Evolutionary conservation across 345 rosid genomes (phyloP).

Genomic region (Pistacia vera): DNA sequence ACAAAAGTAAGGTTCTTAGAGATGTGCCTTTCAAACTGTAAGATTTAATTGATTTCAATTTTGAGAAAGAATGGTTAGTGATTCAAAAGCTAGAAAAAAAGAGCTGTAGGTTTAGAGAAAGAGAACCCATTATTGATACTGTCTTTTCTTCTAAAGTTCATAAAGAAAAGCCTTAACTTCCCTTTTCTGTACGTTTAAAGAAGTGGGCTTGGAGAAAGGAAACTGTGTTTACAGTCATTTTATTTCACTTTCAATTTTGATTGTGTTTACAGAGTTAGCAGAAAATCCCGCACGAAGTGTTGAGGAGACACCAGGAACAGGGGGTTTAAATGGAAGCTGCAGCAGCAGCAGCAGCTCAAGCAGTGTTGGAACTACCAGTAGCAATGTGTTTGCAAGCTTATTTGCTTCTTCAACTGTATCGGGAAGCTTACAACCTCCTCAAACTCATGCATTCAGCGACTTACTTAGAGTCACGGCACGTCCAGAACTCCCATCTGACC

Average conservation of each 20-base stretch:
- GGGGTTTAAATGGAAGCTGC: constrained; percentile 52
- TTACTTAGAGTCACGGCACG: constrained; percentile 48
- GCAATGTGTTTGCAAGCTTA: constrained; percentile 61
- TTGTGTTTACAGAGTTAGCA: constrained; percentile 46
- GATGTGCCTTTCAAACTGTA: constrained; percentile 3
- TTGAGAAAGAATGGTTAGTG: constrained; percentile 22
- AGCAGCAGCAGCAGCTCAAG: constrained; percentile 52
- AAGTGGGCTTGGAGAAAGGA: constrained; percentile 10
- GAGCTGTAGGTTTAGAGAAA: constrained; percentile 32
- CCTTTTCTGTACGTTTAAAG: neutral
- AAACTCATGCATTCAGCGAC: constrained; percentile 44
- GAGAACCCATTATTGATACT: constrained; percentile 32
- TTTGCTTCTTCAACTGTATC: constrained; percentile 77
- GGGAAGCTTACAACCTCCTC: constrained; percentile 56
- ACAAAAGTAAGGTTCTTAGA: neutral
- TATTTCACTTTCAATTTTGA: neutral
- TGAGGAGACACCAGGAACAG: constrained; percentile 45
- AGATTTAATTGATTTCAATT: constrained; percentile 26
- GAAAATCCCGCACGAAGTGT: constrained; percentile 43
- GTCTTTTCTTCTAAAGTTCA: constrained; percentile 31
- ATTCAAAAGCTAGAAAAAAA: constrained; percentile 34
- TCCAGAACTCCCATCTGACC: constrained; percentile 36
- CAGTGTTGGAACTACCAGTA: constrained; percentile 55
- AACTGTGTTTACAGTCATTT: neutral
- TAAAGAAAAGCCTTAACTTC: neutral